Evolutionary conservation across 257 asterid species (phyloP).

Genomic region (Verbascum thapsus): DNA sequence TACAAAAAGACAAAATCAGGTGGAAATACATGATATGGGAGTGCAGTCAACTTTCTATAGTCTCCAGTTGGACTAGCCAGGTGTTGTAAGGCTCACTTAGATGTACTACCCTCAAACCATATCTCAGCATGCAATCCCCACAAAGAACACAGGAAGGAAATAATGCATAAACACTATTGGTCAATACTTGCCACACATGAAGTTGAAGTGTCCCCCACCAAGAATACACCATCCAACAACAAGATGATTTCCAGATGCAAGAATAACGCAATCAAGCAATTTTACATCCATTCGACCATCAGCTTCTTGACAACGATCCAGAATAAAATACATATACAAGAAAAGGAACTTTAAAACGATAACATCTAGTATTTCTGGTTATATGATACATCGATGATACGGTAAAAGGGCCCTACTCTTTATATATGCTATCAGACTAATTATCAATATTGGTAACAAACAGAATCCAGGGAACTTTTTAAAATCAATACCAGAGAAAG

Average conservation of each 20-base stretch:
- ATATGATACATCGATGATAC: neutral
- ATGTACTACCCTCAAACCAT: neutral
- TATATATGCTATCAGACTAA: neutral
- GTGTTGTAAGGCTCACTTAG: neutral
- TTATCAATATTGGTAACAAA: neutral
- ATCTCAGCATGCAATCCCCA: neutral
- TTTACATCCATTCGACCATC: neutral
- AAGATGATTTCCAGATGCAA: neutral
- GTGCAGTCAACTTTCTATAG: neutral
- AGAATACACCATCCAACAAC: neutral
- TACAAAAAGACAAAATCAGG: neutral
- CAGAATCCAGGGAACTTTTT: neutral
- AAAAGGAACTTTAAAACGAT: neutral
- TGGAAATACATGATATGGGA: neutral
- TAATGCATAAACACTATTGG: neutral
- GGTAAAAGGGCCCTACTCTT: neutral
- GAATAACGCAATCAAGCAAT: slow-evolving; percentile 3
- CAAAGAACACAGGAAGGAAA: neutral
- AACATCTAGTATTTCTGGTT: neutral
- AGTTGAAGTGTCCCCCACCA: neutral
- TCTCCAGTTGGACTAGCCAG: neutral
- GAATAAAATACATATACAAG: neutral
- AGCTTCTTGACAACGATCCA: neutral
- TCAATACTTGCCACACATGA: neutral
- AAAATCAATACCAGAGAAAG: neutral